Conservation (phyloP, 1,284 basidiomycete species). For the Ustilago sp. region DNA sequence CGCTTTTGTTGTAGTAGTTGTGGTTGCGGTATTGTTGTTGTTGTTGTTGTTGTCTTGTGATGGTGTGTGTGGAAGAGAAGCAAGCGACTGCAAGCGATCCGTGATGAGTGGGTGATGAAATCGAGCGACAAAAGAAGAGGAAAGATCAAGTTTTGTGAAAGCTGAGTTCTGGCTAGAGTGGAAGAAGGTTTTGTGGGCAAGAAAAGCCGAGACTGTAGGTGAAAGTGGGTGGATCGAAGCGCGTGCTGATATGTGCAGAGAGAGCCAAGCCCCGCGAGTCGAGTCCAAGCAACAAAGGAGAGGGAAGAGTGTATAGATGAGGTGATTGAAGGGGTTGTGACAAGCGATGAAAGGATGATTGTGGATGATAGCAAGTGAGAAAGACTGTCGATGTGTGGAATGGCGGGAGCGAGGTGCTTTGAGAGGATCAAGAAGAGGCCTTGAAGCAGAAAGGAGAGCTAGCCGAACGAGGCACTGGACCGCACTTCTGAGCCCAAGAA, state of each 20-base stretch:
- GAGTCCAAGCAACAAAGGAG: slow-evolving; percentile 4
- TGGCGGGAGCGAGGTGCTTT: not conserved
- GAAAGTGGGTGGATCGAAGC: slow-evolving; percentile 4
- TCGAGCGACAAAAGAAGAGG: not conserved
- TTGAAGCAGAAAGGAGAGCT: not conserved
- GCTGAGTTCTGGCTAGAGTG: slow-evolving; percentile 6
- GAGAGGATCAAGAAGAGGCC: slow-evolving; percentile 7
- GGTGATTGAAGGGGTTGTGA: not conserved
- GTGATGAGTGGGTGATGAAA: slow-evolving; percentile 3
- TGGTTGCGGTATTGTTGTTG: not conserved
- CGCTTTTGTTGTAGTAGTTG: not conserved
- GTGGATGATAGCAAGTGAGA: not conserved
- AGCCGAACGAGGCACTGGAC: not conserved
- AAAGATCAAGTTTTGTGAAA: not conserved
- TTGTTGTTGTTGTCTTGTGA: not conserved
- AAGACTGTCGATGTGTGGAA: not conserved
- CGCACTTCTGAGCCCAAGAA: not conserved
- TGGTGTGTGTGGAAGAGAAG: not conserved
- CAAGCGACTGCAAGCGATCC: not conserved
- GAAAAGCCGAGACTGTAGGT: not conserved
- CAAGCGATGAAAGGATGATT: not conserved
- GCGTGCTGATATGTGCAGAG: not conserved
- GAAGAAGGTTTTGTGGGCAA: not conserved
- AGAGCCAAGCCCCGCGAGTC: not conserved
- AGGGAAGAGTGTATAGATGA: slow-evolving; percentile 4